These are phyloP conservation scores for Bruguiera hainesii DNA, from an alignment of 441 rosid genomes.

Conservation along the genomic window DNA sequence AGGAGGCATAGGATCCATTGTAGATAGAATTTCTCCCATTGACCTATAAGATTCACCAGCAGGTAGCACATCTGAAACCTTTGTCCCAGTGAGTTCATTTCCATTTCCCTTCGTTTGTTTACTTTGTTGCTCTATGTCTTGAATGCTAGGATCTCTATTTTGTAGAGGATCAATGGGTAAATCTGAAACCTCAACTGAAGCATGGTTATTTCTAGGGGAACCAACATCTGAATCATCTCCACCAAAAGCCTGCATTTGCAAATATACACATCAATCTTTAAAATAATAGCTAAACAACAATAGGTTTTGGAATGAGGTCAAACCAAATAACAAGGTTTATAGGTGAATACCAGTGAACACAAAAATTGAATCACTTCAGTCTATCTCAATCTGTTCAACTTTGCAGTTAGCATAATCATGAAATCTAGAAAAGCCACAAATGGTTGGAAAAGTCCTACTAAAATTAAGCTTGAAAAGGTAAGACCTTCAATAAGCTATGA, in stretches of 20 bases:
- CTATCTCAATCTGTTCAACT: background rate
- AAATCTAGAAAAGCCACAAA: background rate
- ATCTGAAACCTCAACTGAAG: constrained; percentile 43
- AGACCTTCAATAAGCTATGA: background rate
- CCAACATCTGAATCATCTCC: constrained; percentile 83
- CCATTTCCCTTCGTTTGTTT: constrained; percentile 55
- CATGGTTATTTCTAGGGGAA: constrained; percentile 51
- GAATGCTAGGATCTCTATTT: constrained; percentile 43
- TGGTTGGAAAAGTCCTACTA: background rate
- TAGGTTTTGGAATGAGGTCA: constrained; percentile 9
- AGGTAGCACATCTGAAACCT: constrained; percentile 42
- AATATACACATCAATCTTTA: constrained; percentile 1
- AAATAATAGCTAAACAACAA: constrained; percentile 1
- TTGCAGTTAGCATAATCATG: background rate
- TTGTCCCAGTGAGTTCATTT: constrained; percentile 39
- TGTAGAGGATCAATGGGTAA: constrained; percentile 42
- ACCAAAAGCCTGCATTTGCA: constrained; percentile 65
- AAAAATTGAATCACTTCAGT: background rate
- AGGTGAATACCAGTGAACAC: background rate
- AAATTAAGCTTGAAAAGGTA: background rate
- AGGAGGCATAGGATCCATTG: constrained; percentile 57
- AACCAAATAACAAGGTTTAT: background rate
- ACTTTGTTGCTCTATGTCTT: constrained; percentile 48
- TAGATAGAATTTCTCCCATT: constrained; percentile 70
- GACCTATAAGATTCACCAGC: constrained; percentile 60